Conservation (phyloP, 2,329 filamentous ascomycete species). For the Leptographium galeiforme region DNA sequence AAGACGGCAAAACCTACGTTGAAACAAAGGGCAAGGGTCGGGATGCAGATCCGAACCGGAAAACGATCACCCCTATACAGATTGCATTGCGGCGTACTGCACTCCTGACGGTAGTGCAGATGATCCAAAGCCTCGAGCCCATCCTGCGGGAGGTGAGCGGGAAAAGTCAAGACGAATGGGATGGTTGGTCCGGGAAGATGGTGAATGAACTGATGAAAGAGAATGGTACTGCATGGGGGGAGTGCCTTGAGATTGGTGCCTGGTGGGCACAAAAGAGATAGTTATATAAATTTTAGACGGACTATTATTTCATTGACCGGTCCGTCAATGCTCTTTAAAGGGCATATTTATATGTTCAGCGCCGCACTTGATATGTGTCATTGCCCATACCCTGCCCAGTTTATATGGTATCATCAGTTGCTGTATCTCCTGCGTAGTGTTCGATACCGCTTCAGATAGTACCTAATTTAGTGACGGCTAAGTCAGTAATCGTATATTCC, state of each 20-base stretch:
- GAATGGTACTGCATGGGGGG: constrained; percentile 65
- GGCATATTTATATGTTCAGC: no score
- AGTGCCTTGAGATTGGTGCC: constrained; percentile 76
- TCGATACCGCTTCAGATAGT: constrained; percentile 86
- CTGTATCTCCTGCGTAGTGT: constrained; percentile 72
- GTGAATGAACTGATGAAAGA: constrained; percentile 72
- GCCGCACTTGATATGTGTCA: no score
- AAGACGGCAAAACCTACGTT: constrained; percentile 46
- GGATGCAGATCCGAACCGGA: constrained; percentile 10
- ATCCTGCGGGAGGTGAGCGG: constrained; percentile 68
- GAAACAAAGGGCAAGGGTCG: constrained; percentile 27
- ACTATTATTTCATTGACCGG: not conserved
- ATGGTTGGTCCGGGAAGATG: constrained; percentile 78
- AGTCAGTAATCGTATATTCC: not conserved
- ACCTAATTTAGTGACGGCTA: constrained; percentile 36
- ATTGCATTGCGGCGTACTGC: constrained; percentile 64
- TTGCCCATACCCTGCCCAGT: no score
- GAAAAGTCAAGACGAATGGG: constrained; percentile 87
- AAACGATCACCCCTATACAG: constrained; percentile 51
- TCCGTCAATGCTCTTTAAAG: no score
- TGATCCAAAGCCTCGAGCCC: constrained; percentile 77
- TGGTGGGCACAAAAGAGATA: constrained; percentile 71
- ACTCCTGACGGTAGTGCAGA: constrained; percentile 66
- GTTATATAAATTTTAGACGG: not conserved
- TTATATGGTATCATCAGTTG: constrained; percentile 5